Evolutionary conservation across 306 rosid species (phyloP), one percentile per base, ranked within the genome.

Genomic region (Vachellia pachyceras): DNA sequence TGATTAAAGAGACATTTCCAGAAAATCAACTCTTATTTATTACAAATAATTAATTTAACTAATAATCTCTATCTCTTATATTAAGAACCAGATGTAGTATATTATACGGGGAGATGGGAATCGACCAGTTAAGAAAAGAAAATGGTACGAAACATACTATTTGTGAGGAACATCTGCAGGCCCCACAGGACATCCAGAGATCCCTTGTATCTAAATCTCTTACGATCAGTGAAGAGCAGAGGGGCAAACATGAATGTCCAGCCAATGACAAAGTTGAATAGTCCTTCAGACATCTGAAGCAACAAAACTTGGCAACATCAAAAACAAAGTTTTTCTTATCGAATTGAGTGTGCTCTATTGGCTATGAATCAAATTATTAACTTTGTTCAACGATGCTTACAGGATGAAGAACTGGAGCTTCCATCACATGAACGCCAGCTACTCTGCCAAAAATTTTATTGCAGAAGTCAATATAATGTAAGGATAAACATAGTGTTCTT

Each of bases 191-290:
- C 86, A 72, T 91, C 97, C 3, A 95, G 83, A 58, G 97, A 91
- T 37, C 95, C 89, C 78, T 85, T 91, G 85, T 80, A 95, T 85
- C 92, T 81, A 77, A 91, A 87, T 83, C 90, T 85, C 83, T 82
- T 86, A 33, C 57, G 69, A 82, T 95, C 97, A 8, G 97, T 91
- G 89, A 85, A 91, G 52, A 93, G 89, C 86, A 93, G 83, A 7
- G 99, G 97, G 73, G 94, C 97, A 83, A 93, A 95, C 97, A 95
- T 89, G 75, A 95, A 81, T 4, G 97, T 95, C 99, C 99, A 95
- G 72, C 93, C 97, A 66, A 93, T 87, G 49, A 93, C 99, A 78
- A 95, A 95, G 84, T 93, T 93, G 91, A 95, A 95, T 14, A 52
- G 23, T 69, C 97, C 99, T 86, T 95, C 97, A 44, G 90, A 83